Conservation (phyloP, 441 rosid species). For the Cnidoscolus chayamansa region DNA sequence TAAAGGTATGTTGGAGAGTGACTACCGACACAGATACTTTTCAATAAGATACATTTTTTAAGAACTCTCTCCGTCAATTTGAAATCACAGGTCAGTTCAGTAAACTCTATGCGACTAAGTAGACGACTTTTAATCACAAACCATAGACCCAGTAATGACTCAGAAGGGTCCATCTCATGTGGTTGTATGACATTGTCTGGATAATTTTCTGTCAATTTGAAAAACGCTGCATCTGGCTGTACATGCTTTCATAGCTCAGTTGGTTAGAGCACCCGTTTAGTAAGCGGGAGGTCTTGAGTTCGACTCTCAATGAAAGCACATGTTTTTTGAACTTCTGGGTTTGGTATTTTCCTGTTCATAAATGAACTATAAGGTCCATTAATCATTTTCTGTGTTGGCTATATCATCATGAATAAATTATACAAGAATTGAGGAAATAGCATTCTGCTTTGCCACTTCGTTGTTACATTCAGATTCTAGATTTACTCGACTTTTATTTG, state of each 20-base stretch:
- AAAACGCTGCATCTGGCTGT: too few relatives aligned
- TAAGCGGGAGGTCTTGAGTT: conserved; percentile 99
- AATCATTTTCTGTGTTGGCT: too few relatives aligned
- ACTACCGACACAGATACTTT: conserved; percentile 7
- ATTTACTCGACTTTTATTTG: not conserved
- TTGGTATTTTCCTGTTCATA: too few relatives aligned
- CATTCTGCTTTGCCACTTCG: conserved; percentile 4
- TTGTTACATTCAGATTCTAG: not conserved
- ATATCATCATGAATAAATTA: not conserved
- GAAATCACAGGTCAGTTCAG: not conserved
- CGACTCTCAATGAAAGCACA: conserved; percentile 78
- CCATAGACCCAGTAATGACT: not conserved
- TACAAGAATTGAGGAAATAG: not conserved
- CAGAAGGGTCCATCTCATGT: conserved; percentile 24
- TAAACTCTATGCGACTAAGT: not conserved
- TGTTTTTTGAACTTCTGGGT: too few relatives aligned
- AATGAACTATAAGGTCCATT: too few relatives aligned
- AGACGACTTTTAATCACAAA: not conserved
- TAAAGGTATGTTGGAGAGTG: not conserved
- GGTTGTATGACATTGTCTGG: conserved; percentile 19
- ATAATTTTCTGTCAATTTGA: too few relatives aligned
- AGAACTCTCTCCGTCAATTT: too few relatives aligned
- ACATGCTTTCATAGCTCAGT: conserved; percentile 86
- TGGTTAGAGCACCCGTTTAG: conserved; percentile 98
- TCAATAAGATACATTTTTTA: too few relatives aligned